These are phyloP conservation scores for Ogataea nitratoaversa DNA, from an alignment of 805 yeast genomes.

Conservation along the genomic window DNA sequence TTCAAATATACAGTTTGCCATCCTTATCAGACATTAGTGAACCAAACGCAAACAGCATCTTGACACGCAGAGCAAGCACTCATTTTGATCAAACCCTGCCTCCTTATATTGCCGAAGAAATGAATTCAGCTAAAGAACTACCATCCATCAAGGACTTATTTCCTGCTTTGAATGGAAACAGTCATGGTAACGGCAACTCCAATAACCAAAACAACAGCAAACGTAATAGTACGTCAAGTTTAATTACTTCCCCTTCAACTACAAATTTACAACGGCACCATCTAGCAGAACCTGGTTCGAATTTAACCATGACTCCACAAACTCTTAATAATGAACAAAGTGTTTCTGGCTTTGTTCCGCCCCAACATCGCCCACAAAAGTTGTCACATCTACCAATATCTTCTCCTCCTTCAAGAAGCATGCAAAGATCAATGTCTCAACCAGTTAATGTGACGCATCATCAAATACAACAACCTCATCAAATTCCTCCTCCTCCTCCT, in stretches of 20 bases:
- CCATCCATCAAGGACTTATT: conserved; percentile 23
- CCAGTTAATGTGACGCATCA: conserved; percentile 3
- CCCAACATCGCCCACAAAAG: not conserved
- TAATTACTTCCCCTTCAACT: not conserved
- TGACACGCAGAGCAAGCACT: not conserved
- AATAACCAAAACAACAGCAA: not conserved
- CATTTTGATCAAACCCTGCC: not conserved
- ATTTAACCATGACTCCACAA: not conserved
- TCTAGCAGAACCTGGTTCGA: not conserved
- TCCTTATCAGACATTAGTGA: not conserved
- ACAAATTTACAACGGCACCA: conserved; percentile 4
- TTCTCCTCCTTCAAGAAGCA: not conserved
- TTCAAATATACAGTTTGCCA: not conserved
- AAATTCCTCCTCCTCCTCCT: not conserved
- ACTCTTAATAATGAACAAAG: not conserved
- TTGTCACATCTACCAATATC: not conserved
- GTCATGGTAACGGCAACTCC: conserved; percentile 1
- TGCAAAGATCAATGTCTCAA: conserved; percentile 8
- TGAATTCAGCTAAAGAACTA: conserved; percentile 10
- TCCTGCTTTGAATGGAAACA: conserved; percentile 11
- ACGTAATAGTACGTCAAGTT: not conserved
- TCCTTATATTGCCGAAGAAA: not conserved
- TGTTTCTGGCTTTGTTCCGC: not conserved
- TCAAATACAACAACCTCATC: conserved; percentile 1
- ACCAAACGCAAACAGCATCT: not conserved